Evolutionary conservation across 805 yeast genomes (phyloP).

Genomic region (Ogataea paradorogensis): DNA sequence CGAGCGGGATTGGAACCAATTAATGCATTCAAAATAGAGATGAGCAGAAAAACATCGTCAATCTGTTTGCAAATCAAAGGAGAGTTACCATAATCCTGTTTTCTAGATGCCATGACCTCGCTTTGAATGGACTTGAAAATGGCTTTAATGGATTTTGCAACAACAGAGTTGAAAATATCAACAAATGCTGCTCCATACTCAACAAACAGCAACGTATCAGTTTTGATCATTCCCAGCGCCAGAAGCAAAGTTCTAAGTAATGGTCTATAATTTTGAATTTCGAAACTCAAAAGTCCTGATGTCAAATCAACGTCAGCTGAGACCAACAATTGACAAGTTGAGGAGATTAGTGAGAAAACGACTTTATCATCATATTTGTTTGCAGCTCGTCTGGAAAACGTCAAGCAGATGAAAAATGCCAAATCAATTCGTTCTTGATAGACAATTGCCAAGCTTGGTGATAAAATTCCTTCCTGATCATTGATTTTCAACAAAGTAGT

Average conservation of each 20-base stretch:
- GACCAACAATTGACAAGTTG: constrained; percentile 43
- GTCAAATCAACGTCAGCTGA: constrained; percentile 50
- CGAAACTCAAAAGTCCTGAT: constrained; percentile 38
- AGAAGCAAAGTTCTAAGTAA: constrained; percentile 57
- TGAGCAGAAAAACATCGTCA: constrained; percentile 62
- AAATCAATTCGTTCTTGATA: constrained; percentile 65
- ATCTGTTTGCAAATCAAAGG: constrained; percentile 45
- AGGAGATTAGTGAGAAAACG: constrained; percentile 41
- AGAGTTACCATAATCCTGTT: constrained; percentile 34
- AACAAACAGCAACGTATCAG: constrained; percentile 39
- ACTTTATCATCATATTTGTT: constrained; percentile 32
- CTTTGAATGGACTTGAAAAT: constrained; percentile 58
- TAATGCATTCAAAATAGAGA: constrained; percentile 62
- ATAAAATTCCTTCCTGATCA: constrained; percentile 48
- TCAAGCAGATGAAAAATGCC: constrained; percentile 50
- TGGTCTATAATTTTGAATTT: constrained; percentile 49
- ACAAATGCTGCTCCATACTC: constrained; percentile 50
- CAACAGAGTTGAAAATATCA: constrained; percentile 58
- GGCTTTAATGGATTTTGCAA: constrained; percentile 63
- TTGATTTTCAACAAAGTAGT: constrained; percentile 50
- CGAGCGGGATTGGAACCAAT: constrained; percentile 47
- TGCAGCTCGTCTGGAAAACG: constrained; percentile 35
- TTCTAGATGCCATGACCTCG: constrained; percentile 44
- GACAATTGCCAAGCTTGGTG: constrained; percentile 46
- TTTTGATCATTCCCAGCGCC: constrained; percentile 42